Evolutionary conservation across 1,284 basidiomycete species (phyloP), one percentile per base, ranked within the genome.

Genomic region (Moesziomyces sp.): DNA sequence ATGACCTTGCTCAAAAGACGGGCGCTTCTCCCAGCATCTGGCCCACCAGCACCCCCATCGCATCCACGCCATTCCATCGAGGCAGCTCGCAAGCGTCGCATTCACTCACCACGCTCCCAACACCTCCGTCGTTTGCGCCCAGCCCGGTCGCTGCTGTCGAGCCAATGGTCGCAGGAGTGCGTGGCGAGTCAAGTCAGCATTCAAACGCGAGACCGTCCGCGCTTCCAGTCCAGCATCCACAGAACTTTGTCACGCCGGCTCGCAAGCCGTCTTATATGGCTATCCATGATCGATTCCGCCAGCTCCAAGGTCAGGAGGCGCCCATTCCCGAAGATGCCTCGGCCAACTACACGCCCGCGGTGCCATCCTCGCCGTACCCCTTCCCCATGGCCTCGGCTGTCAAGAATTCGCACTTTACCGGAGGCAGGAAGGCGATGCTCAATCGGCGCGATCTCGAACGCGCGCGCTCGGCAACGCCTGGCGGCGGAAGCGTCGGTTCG

Each of bases 351-450:
- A 74, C 71, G 16, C 67, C 72, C 24, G 66, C 66, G 9, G 72
- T 74, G 16, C 79, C 76, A 5, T 58, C 71, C 3, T 83, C 81
- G 11, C 81, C 81, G 2, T 83, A 83, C 40, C 79, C 81, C 7
- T 81, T 83, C 76, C 78, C 81, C 3, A 34, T 75, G 23, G 72
- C 78, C 1, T 63, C 73, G 10, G 58, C 58, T 13, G 58, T 55
- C 28, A 55, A 61, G 19, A 57, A 40, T 1, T 58, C 68, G 45
- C 64, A 59, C 42, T 61, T 76, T 48, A 63, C 68, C 0, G 62
- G 54, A 2, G 57, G 68, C 10, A 65, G 56, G 26, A 63, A 63
- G 47, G 50, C 58, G 8, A 18, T 70, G 52, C 50, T 78, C 26
- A 26, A 65, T 21, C 72, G 73, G 18, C 76, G 70, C 44, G 73